These are phyloP conservation scores for Rutidosis leptorrhynchoides DNA, from an alignment of 129 eudicot genomes.

Conservation along the genomic window DNA sequence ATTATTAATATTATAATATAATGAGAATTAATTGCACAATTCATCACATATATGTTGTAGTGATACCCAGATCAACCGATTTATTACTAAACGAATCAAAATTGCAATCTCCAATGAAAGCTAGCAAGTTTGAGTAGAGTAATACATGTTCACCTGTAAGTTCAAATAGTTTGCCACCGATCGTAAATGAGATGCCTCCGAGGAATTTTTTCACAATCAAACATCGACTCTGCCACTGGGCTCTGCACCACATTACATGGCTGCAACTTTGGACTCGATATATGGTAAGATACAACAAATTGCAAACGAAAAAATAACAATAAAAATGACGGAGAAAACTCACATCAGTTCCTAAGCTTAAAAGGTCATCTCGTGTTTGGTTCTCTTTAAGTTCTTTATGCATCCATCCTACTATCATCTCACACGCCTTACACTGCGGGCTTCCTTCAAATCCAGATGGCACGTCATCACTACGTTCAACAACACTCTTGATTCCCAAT, in stretches of 20 bases:
- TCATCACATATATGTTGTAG: too few relatives aligned
- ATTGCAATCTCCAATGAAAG: too few relatives aligned
- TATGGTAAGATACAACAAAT: too few relatives aligned
- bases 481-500: constrained; percentile 63
- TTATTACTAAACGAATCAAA: too few relatives aligned
- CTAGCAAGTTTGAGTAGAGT: too few relatives aligned
- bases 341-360: background rate
- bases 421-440: constrained; percentile 56
- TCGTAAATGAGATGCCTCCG: constrained; percentile 25
- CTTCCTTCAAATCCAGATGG: constrained; percentile 26
- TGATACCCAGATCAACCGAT: too few relatives aligned
- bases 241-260: constrained; percentile 18
- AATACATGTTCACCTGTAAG: too few relatives aligned
- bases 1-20: too few relatives aligned
- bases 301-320: too few relatives aligned
- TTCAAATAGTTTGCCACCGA: constrained; percentile 19
- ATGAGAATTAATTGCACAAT: too few relatives aligned
- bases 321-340: too few relatives aligned
- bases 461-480: constrained; percentile 1
- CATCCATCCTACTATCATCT: constrained; percentile 65
- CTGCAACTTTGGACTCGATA: constrained; percentile 20
- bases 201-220: constrained; percentile 25
- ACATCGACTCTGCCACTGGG: constrained; percentile 4
- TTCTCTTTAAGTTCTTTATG: constrained; percentile 40
- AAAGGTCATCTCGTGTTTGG: constrained; percentile 1